Base-by-base conservation (phyloP, 1,139 yeast species). In the Suhomyces atakaporum region DNA sequence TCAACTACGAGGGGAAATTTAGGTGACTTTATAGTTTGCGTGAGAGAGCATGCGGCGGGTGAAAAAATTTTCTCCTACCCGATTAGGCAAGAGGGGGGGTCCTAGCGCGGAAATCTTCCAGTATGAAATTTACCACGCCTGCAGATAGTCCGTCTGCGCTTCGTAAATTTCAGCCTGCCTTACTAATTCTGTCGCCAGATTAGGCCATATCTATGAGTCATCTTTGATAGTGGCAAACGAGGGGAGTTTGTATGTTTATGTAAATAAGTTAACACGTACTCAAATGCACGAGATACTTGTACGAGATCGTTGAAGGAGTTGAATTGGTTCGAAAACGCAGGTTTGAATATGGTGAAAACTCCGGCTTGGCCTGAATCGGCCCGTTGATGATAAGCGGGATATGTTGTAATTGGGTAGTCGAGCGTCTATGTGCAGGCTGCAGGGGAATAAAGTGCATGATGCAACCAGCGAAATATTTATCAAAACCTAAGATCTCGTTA, bases 11-110 rank as follows among this genome's bases (percentile, higher is more conserved):
- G 29, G 15, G 38, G 39, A 32, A 22, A 29, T 35, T 31, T 25
- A 19, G 21, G 29, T 35, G 19, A 30, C 38, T 35, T 34, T 34
- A 38, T 47, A 42, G 37, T 28, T 36, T 23, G 28, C 25, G 31
- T 18, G 26, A 8, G 26, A 21, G 30, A 28, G 24, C 20, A n/a
- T 21, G 28, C 31, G 28, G 27, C 33, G 33, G 31, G 34, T 33
- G 37, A 46, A 46, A 46, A 28, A 38, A 37, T 46, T 44, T 42
- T 22, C 38, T 16, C 25, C 16, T 29, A 22, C 40, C 40, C 24
- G 26, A 33, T 29, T 6, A 8, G 37, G 40, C 25, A 33, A 24
- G 26, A 10, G 29, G 29, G 29, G 20, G 29, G 29, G 20, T 15
- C 25, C 25, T 9, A 12, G 27, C 28, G 31, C 32, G 16, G 19